phyloP scores from a whole-genome alignment of 768 basidiomycete genomes.

The Boletus reticuloceps region DNA sequence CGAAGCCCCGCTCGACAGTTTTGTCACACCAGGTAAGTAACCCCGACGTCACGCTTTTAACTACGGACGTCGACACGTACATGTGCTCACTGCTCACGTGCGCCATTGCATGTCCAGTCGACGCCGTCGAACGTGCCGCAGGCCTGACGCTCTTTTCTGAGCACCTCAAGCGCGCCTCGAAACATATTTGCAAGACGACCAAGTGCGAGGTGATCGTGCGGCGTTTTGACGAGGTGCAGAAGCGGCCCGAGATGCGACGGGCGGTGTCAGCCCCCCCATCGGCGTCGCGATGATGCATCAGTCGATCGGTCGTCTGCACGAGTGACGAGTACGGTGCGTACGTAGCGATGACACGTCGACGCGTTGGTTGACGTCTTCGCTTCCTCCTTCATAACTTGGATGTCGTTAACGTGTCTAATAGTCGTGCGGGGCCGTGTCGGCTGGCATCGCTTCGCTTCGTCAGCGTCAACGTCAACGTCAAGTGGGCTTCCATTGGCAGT shows the following conservation, averaged over 20 bases:
- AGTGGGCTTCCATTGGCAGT: too few relatives aligned
- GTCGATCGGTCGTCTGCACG: too few relatives aligned
- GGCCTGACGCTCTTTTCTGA: slow-evolving; percentile 88
- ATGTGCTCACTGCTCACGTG: background rate
- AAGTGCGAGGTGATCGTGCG: slow-evolving; percentile 88
- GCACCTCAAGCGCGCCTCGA: slow-evolving; percentile 66
- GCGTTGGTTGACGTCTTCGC: slow-evolving; percentile 4
- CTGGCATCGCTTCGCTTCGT: background rate
- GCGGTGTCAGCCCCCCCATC: slow-evolving; percentile 43
- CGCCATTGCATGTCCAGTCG: slow-evolving; percentile 52
- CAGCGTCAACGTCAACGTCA: background rate
- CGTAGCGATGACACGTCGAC: too few relatives aligned
- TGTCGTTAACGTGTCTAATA: too few relatives aligned
- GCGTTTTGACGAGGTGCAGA: slow-evolving; percentile 88
- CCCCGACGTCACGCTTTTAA: too few relatives aligned
- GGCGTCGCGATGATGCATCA: background rate
- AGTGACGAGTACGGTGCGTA: too few relatives aligned
- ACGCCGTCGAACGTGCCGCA: slow-evolving; percentile 86
- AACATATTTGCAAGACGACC: slow-evolving; percentile 84
- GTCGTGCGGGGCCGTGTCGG: too few relatives aligned
- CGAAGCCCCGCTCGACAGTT: slow-evolving; percentile 72
- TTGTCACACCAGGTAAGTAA: slow-evolving; percentile 71
- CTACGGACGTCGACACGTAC: too few relatives aligned
- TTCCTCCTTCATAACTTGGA: background rate
- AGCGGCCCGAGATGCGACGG: slow-evolving; percentile 52